Conservation (phyloP, 441 rosid species). For the Erodium moschatum region DNA sequence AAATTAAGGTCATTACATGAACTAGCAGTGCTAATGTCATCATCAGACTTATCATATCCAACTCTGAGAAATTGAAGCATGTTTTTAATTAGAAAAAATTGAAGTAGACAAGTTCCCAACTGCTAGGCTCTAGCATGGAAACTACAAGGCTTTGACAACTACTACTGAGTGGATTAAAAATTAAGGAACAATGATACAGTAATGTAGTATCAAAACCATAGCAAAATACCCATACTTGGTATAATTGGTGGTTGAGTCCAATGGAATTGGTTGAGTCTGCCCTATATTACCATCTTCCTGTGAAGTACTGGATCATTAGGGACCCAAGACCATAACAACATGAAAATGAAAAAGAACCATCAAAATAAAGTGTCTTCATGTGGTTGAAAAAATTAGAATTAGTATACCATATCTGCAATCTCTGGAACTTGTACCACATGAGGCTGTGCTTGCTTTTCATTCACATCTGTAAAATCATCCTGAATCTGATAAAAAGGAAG, state of each 20-base stretch:
- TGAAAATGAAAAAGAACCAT: neutral
- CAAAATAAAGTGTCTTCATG: neutral
- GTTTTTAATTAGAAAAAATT: slow-evolving; percentile 12
- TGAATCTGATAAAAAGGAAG: slow-evolving; percentile 51
- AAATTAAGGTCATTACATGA: slow-evolving; percentile 36
- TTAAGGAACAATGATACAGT: neutral
- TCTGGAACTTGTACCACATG: slow-evolving; percentile 23
- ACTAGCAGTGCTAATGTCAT: slow-evolving; percentile 49
- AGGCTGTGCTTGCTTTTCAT: slow-evolving; percentile 19
- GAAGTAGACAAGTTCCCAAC: neutral
- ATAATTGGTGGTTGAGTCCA: slow-evolving; percentile 32
- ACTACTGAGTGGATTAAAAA: neutral
- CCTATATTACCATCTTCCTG: neutral
- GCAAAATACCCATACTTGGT: slow-evolving; percentile 33
- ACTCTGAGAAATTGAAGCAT: slow-evolving; percentile 29
- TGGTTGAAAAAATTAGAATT: neutral
- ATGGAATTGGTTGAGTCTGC: slow-evolving; percentile 13
- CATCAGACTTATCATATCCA: slow-evolving; percentile 53
- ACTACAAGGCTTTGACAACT: neutral
- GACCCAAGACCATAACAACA: neutral
- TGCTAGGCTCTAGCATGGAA: neutral
- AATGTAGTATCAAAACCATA: neutral
- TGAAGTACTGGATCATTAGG: neutral
- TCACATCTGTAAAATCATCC: slow-evolving; percentile 38
- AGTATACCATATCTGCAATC: slow-evolving; percentile 24